Percentiles rank a stretch among this genome's conserved stretches.
Conservation (phyloP, 495 filamentous ascomycete genomes). For the Penicillium steckii region DNA sequence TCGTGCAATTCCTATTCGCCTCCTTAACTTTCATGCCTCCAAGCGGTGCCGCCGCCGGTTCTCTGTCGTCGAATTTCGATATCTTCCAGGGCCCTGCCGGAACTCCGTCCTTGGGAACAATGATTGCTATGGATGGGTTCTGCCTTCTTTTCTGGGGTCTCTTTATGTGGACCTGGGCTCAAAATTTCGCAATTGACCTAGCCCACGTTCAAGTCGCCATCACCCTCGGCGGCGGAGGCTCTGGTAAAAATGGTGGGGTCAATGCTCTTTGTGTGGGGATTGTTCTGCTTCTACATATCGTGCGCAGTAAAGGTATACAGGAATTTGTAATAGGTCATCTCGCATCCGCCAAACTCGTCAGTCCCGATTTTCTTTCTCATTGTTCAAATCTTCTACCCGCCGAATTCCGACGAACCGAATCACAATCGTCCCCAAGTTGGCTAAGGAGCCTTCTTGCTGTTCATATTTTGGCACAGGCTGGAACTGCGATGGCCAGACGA, state of each 20-base stretch:
- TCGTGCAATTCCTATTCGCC: slow-evolving; percentile 92
- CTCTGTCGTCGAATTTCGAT: slow-evolving; percentile 64
- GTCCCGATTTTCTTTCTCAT: slow-evolving; percentile 44
- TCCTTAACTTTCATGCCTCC: slow-evolving; percentile 90
- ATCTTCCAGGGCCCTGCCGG: slow-evolving; percentile 71
- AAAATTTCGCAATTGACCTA: slow-evolving; percentile 88
- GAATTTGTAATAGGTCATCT: slow-evolving; percentile 48
- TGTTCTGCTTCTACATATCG: slow-evolving; percentile 66
- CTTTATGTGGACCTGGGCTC: slow-evolving; percentile 83
- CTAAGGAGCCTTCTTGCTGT: slow-evolving; percentile 67
- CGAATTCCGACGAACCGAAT: slow-evolving; percentile 42
- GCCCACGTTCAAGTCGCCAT: slow-evolving; percentile 95
- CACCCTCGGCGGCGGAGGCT: slow-evolving; percentile 82
- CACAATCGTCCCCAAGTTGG: slow-evolving; percentile 55
- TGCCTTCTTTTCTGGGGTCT: slow-evolving; percentile 80
- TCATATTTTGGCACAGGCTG: slow-evolving; percentile 84
- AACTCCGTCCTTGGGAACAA: slow-evolving; percentile 73
- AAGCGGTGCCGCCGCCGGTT: slow-evolving; percentile 47
- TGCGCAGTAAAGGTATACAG: slow-evolving; percentile 59
- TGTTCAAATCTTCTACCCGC: slow-evolving; percentile 42
- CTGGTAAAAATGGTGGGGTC: slow-evolving; percentile 71
- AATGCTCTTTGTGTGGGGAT: slow-evolving; percentile 75
- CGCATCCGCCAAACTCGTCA: slow-evolving; percentile 45
- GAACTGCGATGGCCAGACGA: slow-evolving; percentile 53
- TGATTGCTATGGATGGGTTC: slow-evolving; percentile 77